Evolutionary conservation across 371 early-diverging fungal species (phyloP), one percentile per base, ranked within the genome.

Genomic region (Apophysomyces trapeziformis): DNA sequence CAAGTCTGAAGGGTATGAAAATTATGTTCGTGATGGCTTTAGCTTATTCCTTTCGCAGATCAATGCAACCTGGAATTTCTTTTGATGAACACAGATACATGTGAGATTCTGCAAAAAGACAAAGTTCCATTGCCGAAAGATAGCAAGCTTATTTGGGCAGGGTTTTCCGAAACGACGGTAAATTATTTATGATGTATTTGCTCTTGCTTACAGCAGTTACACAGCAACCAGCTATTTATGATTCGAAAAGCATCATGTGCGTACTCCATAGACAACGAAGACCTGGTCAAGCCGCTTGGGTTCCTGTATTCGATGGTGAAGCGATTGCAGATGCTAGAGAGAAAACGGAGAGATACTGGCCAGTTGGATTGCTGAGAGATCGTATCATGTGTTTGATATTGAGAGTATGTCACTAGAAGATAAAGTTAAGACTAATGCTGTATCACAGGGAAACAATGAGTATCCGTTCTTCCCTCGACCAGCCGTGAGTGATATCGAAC

Each of bases 401-500:
- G 70, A 86, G 88, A 76, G 90, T 88, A 73, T 50, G 69, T n/a
- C 13, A 4, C 9, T 7, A 35, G 32, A 6, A 13, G 38, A 9
- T 32, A 38, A 50, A 35, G 18, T 4, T 44, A 50, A 58, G 57
- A 21, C 54, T 39, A 26, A 26, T 45, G 63, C 38, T 64, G 38
- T 32, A n/a, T 13, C 41, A 38, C 54, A 74, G 72, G 75, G 76
- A 7, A 57, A 43, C n/a, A 73, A 74, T 60, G 66, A 66, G 5
- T 78, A 85, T 66, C 96, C 97, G n/a, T 74, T 73, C 4, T 89
- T 91, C 67, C 95, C 95, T 13, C 85, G 85, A 57, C 94, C 96
- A 5, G 73, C 89, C 26, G 73, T 95, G 26, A 83, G 79, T 36
- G 94, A 96, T 58, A 58, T 95, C n/a, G 79, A 78, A 11, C 72